Evolutionary conservation across 2,329 filamentous ascomycete genomes (phyloP), one percentile per base, ranked within the genome.

Genomic region (Talaromyces sp.): DNA sequence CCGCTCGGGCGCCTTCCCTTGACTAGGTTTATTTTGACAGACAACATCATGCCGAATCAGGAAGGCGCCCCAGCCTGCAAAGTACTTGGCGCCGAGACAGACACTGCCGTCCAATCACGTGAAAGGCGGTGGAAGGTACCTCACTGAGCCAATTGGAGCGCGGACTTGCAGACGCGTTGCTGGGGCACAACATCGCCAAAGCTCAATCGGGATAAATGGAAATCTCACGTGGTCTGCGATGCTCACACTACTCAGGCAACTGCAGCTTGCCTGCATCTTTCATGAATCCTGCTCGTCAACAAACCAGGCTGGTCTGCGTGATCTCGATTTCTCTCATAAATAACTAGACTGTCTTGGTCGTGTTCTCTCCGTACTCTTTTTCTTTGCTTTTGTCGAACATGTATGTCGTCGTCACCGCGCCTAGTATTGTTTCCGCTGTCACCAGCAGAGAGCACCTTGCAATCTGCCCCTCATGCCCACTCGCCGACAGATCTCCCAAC

Each of bases 401-500:
- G 52, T 58, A 27, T 13, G 25, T 45, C 57, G 37, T 27, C 33
- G 43, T 60, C 25, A 61, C 59, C 37, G 33, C 11, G 15, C n/a
- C n/a, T 56, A 5, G 41, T 65, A 39, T 31, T 27, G 47, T 43
- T 61, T 41, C 60, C 66, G 56, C 62, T 68, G 66, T 67, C 66
- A 67, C 62, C 54, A 67, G 67, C 69, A 74, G 70, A 71, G 62
- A 61, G 58, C 61, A 64, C 63, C 66, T 70, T 66, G 68, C 68
- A 62, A 68, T 22, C 49, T 50, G 64, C 64, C 60, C 64, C 64
- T 66, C 69, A 78, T 78, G 76, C 74, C 72, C 67, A 70, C 67
- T 63, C 73, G 70, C 68, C 74, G 71, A 67, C 69, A 73, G 49
- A 67, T 69, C 59, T 74, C 75, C 60, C 75, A 77, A 39, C 67